Base-by-base conservation (phyloP, 176 grass and related monocot species). In the Oryza punctata region DNA sequence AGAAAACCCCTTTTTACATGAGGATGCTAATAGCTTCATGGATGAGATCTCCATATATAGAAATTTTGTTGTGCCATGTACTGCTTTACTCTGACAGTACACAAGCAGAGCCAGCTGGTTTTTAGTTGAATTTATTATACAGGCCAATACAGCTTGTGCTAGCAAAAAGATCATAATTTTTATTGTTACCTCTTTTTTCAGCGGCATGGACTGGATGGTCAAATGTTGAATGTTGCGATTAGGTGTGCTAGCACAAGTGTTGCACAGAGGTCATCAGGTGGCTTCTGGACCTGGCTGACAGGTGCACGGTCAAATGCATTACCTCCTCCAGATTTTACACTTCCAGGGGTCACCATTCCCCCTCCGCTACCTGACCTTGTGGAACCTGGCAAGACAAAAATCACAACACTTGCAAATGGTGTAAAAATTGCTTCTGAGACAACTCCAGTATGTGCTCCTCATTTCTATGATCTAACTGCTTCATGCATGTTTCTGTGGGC, bases 341-440 rank as follows among this genome's bases (percentile, higher is more conserved):
- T 98, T 80, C 89, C 93, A 28, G 93, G 93, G 38, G 75, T 98
- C 79, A 88, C 65, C 45, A 82, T 95, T 81, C 96, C 91, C 46
- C 79, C 79, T 76, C 67, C 93, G 10, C 65, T 98, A 37, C 77
- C 93, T 81, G 96, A 95, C 83, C 75, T 67, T 63, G 89, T 92
- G 50, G 87, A 93, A 72, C 82, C 93, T 71, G 80, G 41, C 63
- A 93, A 90, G 77, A 95, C 93, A 79, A 91, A 43, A 86, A 80
- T 98, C 49, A 93, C 96, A 69, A 93, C 91, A 52, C 87, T 98
- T 68, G 19, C 82, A 46, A 98, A 98, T 82, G 91, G 96, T 61
- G 80, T 95, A 37, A 98, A 88, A 87, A 95, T 95, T 86, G 91
- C 89, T 30, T 93, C 96, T 25, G 93, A 95, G 65, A 85, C 91